Base-by-base conservation (phyloP, 768 basidiomycete genomes). In the Neoboletus magnificus region DNA sequence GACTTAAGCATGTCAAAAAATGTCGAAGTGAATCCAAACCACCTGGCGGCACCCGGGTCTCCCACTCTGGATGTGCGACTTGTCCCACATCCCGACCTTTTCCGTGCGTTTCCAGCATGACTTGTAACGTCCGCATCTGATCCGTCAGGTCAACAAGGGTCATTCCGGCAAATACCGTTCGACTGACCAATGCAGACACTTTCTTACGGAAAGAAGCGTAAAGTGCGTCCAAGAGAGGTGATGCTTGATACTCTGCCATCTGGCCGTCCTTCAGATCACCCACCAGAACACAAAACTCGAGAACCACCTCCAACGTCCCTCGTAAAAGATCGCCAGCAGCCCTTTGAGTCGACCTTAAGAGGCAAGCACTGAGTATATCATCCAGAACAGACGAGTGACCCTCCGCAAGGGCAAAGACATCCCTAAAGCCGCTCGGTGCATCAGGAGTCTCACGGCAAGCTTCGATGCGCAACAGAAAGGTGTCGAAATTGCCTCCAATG, bases 401-500 rank as follows among this genome's bases (percentile, higher is more conserved):
- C 9, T 79, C 77, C 0, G 86, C 79, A 18, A 93, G 77, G 32
- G 83, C 77, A 64, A 93, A 93, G 7, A 91, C 83, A 57, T 92
- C 89, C n/a, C 79, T 73, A 60, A 87, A 87, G 23, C 57, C 66
- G 23, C 42, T 39, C 33, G 54, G 56, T 9, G 55, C 42, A 25
- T 66, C 62, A 7, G 60, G 58, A 16, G 50, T 48, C 51, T 63
- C 57, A 46, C 66, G 52, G 67, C 62, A 35, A 67, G 67, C 33
- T 78, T 64, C 8, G 27, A 71, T 66, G 44, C 71, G 74, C 11
- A 69, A 69, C 36, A 90, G 67, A 73, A 95, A 92, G 1, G 80
- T 76, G 56, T 86, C 83, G 60, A 91, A 89, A 64, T 89, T 87
- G 29, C 82, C 83, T 13, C 84, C 81, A 54, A 96, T 91, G 3